Percentiles rank a stretch among this genome's conserved stretches.
phyloP scores from a whole-genome alignment of 2,329 filamentous ascomycete species.

The Myriosclerotinia curreyana region DNA sequence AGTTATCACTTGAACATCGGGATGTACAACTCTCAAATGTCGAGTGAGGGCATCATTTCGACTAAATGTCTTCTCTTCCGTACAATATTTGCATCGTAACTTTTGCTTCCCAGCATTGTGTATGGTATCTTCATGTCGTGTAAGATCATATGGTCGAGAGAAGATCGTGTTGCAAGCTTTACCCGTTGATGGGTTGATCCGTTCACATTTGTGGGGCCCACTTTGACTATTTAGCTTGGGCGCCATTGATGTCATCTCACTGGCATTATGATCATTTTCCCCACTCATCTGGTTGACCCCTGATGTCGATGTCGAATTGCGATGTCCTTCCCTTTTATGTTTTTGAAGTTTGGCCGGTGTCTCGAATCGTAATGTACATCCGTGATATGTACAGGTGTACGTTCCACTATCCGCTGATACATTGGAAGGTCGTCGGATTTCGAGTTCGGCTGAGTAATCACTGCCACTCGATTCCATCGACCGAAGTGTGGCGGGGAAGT shows the following conservation, averaged over 20 bases:
- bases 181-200: constrained; percentile 90
- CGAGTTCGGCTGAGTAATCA: constrained; percentile 40
- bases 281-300: constrained; percentile 42
- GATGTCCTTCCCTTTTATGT: constrained; percentile 91
- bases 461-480: constrained; percentile 44
- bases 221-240: constrained; percentile 75
- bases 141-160: constrained; percentile 93
- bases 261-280: constrained; percentile 9
- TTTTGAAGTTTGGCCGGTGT: constrained; percentile 84
- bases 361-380: constrained; percentile 84
- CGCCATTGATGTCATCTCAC: constrained; percentile 50
- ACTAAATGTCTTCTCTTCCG: constrained; percentile 95
- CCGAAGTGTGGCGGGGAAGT: constrained; percentile 38
- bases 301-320: constrained; percentile 60
- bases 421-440: constrained; percentile 51
- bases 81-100: constrained; percentile 87
- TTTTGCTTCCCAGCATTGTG: constrained; percentile 94
- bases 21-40: constrained; percentile 92
- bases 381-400: constrained; percentile 95
- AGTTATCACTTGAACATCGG: constrained; percentile 74
- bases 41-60: constrained; percentile 90
- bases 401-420: constrained; percentile 77
- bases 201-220: constrained; percentile 87
- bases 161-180: constrained; percentile 95
- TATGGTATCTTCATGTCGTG: constrained; percentile 94